These are phyloP conservation scores for Chlorella sorokiniana DNA, from an alignment of 139 green algal genomes.

Conservation along the genomic window DNA sequence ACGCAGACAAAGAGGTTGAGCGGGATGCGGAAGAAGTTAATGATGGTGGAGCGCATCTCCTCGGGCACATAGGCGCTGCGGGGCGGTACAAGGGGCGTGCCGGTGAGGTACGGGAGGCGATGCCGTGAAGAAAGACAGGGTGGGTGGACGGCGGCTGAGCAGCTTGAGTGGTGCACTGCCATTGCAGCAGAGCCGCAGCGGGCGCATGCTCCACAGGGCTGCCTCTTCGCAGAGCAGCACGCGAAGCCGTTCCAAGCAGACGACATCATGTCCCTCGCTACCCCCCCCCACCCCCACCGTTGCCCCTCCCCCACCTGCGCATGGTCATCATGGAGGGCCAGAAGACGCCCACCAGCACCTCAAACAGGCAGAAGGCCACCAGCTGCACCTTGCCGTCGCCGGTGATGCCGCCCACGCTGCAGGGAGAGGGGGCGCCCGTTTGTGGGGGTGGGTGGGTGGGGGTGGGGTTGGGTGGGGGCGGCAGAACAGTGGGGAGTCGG, in stretches of 20 bases:
- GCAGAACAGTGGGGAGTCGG: too few relatives aligned
- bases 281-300: neutral
- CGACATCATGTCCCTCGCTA: neutral
- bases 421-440: neutral
- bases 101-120: neutral
- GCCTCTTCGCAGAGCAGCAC: too few relatives aligned
- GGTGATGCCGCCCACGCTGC: conserved; percentile 53
- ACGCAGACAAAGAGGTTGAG: conserved; percentile 98
- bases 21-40: conserved; percentile 98
- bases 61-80: conserved; percentile 88
- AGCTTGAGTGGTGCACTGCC: too few relatives aligned
- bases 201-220: too few relatives aligned
- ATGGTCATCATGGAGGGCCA: conserved; percentile 99
- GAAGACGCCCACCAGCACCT: conserved; percentile 91
- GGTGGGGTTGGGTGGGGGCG: neutral
- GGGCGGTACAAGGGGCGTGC: neutral
- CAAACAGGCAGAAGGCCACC: conserved; percentile 92
- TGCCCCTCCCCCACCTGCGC: conserved; percentile 60
- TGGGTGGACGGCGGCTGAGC: too few relatives aligned
- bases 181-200: too few relatives aligned
- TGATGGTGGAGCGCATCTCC: conserved; percentile 93
- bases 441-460: neutral
- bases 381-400: conserved; percentile 81
- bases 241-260: too few relatives aligned
- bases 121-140: neutral